These are phyloP conservation scores for Meripilus lineatus DNA, from an alignment of 1,284 basidiomycete species.

Conservation along the genomic window DNA sequence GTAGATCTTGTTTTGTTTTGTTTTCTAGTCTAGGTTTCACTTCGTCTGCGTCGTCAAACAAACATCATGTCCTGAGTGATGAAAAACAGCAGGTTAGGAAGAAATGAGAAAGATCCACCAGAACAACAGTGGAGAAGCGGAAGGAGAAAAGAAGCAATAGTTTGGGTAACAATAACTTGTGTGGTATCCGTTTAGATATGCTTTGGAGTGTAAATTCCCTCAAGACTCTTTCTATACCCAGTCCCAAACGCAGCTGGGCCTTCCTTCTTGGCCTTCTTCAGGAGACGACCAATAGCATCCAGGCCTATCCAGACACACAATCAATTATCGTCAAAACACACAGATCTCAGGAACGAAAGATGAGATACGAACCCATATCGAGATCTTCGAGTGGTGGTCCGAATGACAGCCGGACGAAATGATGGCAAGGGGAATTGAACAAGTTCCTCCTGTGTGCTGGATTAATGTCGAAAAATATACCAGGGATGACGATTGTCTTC, in stretches of 20 bases:
- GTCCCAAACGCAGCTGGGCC: slow-evolving; percentile 59
- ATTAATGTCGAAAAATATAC: slow-evolving; percentile 89
- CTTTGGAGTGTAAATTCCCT: slow-evolving; percentile 21
- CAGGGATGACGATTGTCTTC: slow-evolving; percentile 85
- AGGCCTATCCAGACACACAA: slow-evolving; percentile 43
- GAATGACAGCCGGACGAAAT: slow-evolving; percentile 83
- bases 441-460: slow-evolving; percentile 82
- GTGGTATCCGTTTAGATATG: slow-evolving; percentile 1
- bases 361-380: slow-evolving; percentile 65
- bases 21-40: no score
- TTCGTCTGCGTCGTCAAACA: no score
- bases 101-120: no score
- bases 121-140: no score
- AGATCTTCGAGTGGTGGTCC: slow-evolving; percentile 83
- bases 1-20: no score
- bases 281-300: slow-evolving; percentile 79
- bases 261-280: slow-evolving; percentile 64
- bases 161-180: no score
- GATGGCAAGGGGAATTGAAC: slow-evolving; percentile 88
- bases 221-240: slow-evolving; percentile 61
- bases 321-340: no score
- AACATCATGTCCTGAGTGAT: no score
- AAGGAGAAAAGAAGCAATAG: no score
- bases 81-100: no score
- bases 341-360: no score